Evolutionary conservation across 371 early-diverging fungal species (phyloP).

Genomic region (Actinomortierella wolfii): DNA sequence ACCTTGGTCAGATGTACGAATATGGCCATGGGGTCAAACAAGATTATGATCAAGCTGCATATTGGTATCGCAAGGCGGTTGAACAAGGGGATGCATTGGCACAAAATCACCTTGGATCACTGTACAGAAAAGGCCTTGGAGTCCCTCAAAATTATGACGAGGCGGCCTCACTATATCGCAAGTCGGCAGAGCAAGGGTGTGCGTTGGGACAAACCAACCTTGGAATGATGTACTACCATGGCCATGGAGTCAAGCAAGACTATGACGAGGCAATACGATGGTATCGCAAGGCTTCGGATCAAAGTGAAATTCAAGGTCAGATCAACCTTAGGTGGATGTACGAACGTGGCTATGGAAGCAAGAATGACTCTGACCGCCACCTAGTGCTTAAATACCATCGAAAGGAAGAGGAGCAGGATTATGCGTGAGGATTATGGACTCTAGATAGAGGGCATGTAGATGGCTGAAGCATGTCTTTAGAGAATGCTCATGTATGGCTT

Average conservation of each 20-base stretch:
- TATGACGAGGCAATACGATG: slow-evolving; percentile 47
- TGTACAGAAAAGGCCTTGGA: slow-evolving; percentile 69
- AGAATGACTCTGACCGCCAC: no score
- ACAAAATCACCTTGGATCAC: slow-evolving; percentile 70
- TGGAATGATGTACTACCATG: slow-evolving; percentile 68
- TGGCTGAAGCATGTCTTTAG: no score
- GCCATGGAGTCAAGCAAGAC: slow-evolving; percentile 53
- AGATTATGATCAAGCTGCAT: slow-evolving; percentile 61
- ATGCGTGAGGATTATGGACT: no score
- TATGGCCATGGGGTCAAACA: slow-evolving; percentile 3
- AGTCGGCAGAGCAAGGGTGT: slow-evolving; percentile 61
- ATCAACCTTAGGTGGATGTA: no score
- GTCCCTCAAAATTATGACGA: slow-evolving; percentile 51
- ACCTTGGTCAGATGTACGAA: slow-evolving; percentile 5
- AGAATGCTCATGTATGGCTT: no score
- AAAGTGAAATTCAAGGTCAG: no score
- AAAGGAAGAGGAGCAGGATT: no score
- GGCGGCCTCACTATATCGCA: slow-evolving; percentile 60
- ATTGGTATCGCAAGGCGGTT: slow-evolving; percentile 68
- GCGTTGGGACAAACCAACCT: slow-evolving; percentile 64
- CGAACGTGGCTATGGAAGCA: no score
- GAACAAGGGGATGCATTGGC: slow-evolving; percentile 69
- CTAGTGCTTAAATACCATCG: no score
- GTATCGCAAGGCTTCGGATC: slow-evolving; percentile 52
- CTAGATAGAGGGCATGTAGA: no score